Evolutionary conservation across 2,329 filamentous ascomycete genomes (phyloP).

Genomic region (Rutstroemia sp.): DNA sequence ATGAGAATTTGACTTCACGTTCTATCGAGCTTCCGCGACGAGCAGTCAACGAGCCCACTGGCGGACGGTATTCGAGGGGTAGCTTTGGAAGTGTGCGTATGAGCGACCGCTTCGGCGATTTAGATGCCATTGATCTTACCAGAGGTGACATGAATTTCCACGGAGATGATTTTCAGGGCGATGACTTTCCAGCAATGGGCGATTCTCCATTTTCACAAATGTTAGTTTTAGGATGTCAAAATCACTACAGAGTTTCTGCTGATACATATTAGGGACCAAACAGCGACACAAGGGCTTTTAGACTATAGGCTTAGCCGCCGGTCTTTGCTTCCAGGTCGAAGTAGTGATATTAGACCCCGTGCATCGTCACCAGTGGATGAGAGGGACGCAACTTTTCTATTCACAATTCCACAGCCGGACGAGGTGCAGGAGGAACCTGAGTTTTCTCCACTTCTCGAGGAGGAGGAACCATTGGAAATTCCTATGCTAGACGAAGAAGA

Average conservation of each 20-base stretch:
- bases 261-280: background rate
- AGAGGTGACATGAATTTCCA: conserved; percentile 21
- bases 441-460: background rate
- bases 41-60: conserved; percentile 39
- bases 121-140: conserved; percentile 20
- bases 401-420: conserved; percentile 27
- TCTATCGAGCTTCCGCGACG: conserved; percentile 54
- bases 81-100: conserved; percentile 44
- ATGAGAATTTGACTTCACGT: conserved; percentile 50
- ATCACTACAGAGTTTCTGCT: background rate
- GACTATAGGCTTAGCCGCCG: conserved; percentile 5
- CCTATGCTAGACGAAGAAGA: background rate
- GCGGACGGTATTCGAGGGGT: conserved; percentile 37
- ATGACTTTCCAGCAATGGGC: conserved; percentile 14
- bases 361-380: conserved; percentile 23
- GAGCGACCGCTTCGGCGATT: conserved; percentile 42
- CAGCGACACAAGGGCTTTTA: background rate
- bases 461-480: background rate
- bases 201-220: conserved; percentile 14
- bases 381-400: conserved; percentile 28
- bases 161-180: conserved; percentile 18
- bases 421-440: conserved; percentile 2
- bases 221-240: conserved; percentile 10
- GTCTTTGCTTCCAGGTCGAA: conserved; percentile 18
- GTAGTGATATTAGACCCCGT: conserved; percentile 25